phyloP scores from a whole-genome alignment of 2,329 filamentous ascomycete species.

The Bipolaris zeicola region DNA sequence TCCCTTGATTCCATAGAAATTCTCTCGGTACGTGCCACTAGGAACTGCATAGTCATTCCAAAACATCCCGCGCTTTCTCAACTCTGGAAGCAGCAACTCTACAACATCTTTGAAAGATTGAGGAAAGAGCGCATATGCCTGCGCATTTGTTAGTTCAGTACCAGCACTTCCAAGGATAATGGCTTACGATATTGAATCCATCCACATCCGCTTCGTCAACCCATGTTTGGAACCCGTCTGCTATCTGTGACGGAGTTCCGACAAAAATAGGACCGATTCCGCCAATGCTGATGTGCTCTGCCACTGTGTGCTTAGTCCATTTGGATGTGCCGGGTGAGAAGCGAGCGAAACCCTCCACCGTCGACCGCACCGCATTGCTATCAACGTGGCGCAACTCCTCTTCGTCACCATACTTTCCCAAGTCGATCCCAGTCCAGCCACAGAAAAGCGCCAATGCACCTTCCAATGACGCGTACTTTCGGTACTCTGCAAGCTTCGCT shows the following conservation, averaged over 20 bases:
- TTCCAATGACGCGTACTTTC: conserved; percentile 66
- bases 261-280: conserved; percentile 69
- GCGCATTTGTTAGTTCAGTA: neutral
- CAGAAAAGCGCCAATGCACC: conserved; percentile 74
- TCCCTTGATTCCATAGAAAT: conserved; percentile 60
- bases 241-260: conserved; percentile 68
- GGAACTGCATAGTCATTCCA: conserved; percentile 60
- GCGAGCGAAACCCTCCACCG: conserved; percentile 61
- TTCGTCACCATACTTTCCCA: conserved; percentile 65
- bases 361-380: conserved; percentile 64
- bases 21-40: conserved; percentile 66
- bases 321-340: conserved; percentile 65
- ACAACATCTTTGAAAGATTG: conserved; percentile 71
- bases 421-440: conserved; percentile 74
- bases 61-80: conserved; percentile 64
- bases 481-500: conserved; percentile 66
- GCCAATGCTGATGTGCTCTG: conserved; percentile 70
- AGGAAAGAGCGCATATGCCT: conserved; percentile 69
- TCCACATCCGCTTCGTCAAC: conserved; percentile 72
- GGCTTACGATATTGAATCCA: conserved; percentile 72
- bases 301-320: conserved; percentile 75
- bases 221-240: conserved; percentile 71
- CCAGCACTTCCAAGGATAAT: too few species aligned
- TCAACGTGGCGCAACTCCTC: conserved; percentile 67
- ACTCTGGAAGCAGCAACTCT: conserved; percentile 68